Evolutionary conservation across 148 eudicot species (phyloP), one percentile per base, ranked within the genome.

Genomic region (Dysphania ambrosioides): DNA sequence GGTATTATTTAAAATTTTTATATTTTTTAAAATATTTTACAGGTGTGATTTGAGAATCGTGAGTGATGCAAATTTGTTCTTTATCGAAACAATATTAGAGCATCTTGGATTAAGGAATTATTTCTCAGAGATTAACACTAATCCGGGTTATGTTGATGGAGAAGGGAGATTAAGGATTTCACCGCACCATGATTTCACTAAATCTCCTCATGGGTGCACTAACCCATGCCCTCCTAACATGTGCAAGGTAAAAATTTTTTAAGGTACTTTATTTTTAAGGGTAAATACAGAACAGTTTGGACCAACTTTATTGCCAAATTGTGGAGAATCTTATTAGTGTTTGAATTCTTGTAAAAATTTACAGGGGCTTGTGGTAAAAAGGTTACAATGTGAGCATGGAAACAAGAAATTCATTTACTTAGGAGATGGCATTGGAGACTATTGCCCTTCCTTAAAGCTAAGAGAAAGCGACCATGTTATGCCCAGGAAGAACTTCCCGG

Each of bases 11-110:
- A 26, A 36, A 76, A 41, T 18, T 34, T 53, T 8, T 38, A 32
- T 19, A 21, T 56, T 10, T 57, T 57, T 57, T 57, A 36, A n/a
- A n/a, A n/a, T n/a, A 21, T 6, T 40, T 3, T 12, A 8, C 79
- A 91, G 97, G 87, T 91, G 96, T 77, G 96, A 93, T 63, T 80
- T 93, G 88, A 90, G 93, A 83, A 65, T 93, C 5, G 87, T 90
- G 15, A 93, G 97, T 55, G 97, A 91, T 78, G 97, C 97, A 64
- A 91, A 89, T 65, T 8, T 47, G 35, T 86, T 91, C 75, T 90
- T 86, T 66, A 93, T 91, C 8, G 90, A 90, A 79, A 91, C 90
- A 8, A 85, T 90, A 57, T 68, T 93, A 79, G 73, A 85, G 11
- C 89, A 90, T 84, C 75, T 87, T 9, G 93, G 93, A 0, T 62